Evolutionary conservation across 2,329 filamentous ascomycete species (phyloP), one percentile per base, ranked within the genome.

Genomic region (Phialophora expanda): DNA sequence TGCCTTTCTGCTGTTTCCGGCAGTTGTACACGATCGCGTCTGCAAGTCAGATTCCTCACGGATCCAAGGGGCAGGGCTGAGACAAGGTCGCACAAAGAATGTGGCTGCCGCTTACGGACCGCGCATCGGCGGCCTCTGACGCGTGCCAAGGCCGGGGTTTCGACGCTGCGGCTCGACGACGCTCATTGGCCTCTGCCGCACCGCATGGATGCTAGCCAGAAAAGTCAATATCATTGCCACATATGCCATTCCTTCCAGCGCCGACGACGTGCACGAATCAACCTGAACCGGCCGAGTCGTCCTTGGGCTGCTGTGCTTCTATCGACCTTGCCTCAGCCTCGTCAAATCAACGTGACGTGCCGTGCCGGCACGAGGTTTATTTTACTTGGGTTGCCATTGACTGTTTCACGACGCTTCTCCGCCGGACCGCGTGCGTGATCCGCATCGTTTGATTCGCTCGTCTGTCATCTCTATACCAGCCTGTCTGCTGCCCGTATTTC

Each of bases 391-490:
- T 51, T 50, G 20, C 30, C 60, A 53, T 51, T 58, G 30, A 55
- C 63, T 30, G 41, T 48, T 44, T 57, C 61, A 54, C 58, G 11
- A 56, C 56, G 54, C 22, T 20, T 61, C 54, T 64, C 56, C 57
- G 60, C 51, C 41, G 51, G 61, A 64, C 67, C 65, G 67, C 67
- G 67, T 69, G 67, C 65, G 26, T 62, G 61, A 66, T 55, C 55
- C 53, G 34, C 14, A 20, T 34, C 24, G 17, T 50, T 63, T 69
- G 67, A 69, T 69, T 69, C 65, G 67, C 60, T 61, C 50, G 50
- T 54, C 38, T 30, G 44, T 22, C 41, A 22, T 61, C 48, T 46
- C 11, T 56, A 54, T 65, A 59, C 61, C 58, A 63, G 56, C 65
- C 58, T 57, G 59, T 54, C 53, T 58, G 59, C 32, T 56, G 54